These are phyloP conservation scores for Plenodomus biglobosus DNA, from an alignment of 2,329 filamentous ascomycete genomes.

Conservation along the genomic window DNA sequence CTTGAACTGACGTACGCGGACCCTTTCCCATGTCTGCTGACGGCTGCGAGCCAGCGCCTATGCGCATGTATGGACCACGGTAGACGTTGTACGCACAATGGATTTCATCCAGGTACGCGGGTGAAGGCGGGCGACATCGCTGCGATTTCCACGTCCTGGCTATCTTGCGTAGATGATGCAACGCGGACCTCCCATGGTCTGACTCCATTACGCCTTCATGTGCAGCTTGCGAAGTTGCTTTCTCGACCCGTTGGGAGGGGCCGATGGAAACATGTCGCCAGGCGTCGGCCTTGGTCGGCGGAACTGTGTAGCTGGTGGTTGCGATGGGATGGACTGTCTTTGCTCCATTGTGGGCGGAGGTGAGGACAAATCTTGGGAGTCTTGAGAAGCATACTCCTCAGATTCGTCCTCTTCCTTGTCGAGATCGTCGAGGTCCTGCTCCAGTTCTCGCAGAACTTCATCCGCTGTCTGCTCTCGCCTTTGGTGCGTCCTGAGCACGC, in stretches of 20 bases:
- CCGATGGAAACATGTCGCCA: conserved; percentile 33
- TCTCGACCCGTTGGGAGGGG: conserved; percentile 8
- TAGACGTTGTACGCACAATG: too few species aligned
- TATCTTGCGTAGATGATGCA: neutral
- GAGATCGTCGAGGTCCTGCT: conserved; percentile 24
- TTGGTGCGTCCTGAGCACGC: conserved; percentile 47
- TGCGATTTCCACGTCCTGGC: neutral
- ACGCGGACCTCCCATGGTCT: neutral
- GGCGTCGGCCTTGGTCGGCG: conserved; percentile 20
- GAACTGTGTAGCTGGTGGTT: conserved; percentile 8
- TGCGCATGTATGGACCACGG: too few species aligned
- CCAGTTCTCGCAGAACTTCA: conserved; percentile 28
- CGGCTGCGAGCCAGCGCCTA: neutral
- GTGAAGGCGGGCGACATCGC: too few species aligned
- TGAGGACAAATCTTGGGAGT: neutral
- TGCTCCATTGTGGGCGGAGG: neutral
- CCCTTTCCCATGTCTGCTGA: neutral
- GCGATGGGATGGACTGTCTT: neutral
- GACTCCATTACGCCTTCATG: conserved; percentile 2
- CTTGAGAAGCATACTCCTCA: conserved; percentile 5
- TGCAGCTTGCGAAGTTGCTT: conserved; percentile 32
- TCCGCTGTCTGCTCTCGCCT: conserved; percentile 42
- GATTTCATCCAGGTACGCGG: too few species aligned
- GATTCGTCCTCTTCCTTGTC: conserved; percentile 17
- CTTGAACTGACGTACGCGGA: too few species aligned